Evolutionary conservation across 2,329 filamentous ascomycete genomes (phyloP), one percentile per base, ranked within the genome.

Genomic region (Nemania serpens): DNA sequence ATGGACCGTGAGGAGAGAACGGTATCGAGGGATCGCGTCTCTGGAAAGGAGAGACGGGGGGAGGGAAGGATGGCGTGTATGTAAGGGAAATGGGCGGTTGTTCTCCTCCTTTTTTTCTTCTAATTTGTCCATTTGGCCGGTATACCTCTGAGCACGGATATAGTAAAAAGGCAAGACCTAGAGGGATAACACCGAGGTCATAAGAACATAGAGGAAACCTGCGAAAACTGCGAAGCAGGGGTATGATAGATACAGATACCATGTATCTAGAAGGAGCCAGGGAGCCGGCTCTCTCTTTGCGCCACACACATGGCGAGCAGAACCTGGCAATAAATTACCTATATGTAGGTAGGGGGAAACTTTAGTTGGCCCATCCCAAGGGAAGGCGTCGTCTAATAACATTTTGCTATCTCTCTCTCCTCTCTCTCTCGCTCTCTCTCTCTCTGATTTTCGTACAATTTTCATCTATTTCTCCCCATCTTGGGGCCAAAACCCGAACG

Each of bases 381-480:
- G n/a, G 10, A 34, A n/a, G 11, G 36, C 17, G 15, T 49, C 33
- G 47, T 59, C 49, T 43, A 55, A 18, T n/a, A 37, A 50, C n/a
- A 39, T 15, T 11, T 25, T n/a, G 33, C n/a, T n/a, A 42, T 12
- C 15, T 36, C 18, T 53, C 45, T 49, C 33, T 43, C 4, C 13
- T 39, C 29, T 34, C 29, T 46, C 43, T 45, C 13, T 7, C 25
- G 11, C n/a, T n/a, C n/a, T 29, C 3, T 29, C 25, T 29, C 25
- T 29, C 4, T 29, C 4, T 4, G 25, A 7, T 29, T 29, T 25
- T 39, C 11, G 20, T 49, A 58, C 56, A 52, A 34, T 55, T 45
- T 56, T 55, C 43, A 47, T 52, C 50, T 55, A 45, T 53, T 49
- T 25, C 29, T 17, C 54, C n/a, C n/a, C 33, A n/a, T 47, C 13